Conservation (phyloP, 768 basidiomycete species). For the Suillus clintonianus region DNA sequence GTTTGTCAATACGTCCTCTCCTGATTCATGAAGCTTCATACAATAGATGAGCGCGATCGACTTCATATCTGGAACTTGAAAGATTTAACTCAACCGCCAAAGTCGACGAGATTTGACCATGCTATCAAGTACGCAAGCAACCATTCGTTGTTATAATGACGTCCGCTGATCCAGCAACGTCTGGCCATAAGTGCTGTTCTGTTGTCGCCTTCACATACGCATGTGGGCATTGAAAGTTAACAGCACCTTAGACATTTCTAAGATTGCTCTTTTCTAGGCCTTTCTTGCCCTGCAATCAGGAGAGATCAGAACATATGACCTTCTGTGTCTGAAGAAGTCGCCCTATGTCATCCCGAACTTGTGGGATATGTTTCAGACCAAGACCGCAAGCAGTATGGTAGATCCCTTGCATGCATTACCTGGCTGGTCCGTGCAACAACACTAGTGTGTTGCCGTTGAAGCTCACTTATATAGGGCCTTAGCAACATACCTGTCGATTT, state of each 20-base stretch:
- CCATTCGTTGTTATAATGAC: neutral
- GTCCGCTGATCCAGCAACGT: neutral
- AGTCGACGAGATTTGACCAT: conserved; percentile 50
- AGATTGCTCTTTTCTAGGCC: conserved; percentile 27
- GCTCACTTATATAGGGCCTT: conserved; percentile 12
- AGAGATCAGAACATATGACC: conserved; percentile 73
- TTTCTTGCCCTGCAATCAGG: conserved; percentile 55
- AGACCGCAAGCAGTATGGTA: neutral
- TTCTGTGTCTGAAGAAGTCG: conserved; percentile 68
- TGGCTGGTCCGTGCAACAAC: neutral
- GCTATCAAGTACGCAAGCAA: conserved; percentile 36
- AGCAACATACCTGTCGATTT: conserved; percentile 61
- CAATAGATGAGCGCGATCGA: conserved; percentile 51
- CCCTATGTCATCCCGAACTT: conserved; percentile 71
- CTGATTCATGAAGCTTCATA: neutral
- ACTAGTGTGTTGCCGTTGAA: neutral
- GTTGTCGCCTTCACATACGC: conserved; percentile 69
- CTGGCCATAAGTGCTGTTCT: conserved; percentile 46
- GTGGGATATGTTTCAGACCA: conserved; percentile 58
- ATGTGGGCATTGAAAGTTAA: conserved; percentile 47
- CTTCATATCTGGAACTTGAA: conserved; percentile 66
- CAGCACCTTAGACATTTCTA: conserved; percentile 6
- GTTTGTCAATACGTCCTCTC: neutral
- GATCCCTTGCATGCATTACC: neutral
- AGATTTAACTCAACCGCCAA: conserved; percentile 50